Conservation (phyloP, 179 eudicot genomes). For the Beta macrorhiza region DNA sequence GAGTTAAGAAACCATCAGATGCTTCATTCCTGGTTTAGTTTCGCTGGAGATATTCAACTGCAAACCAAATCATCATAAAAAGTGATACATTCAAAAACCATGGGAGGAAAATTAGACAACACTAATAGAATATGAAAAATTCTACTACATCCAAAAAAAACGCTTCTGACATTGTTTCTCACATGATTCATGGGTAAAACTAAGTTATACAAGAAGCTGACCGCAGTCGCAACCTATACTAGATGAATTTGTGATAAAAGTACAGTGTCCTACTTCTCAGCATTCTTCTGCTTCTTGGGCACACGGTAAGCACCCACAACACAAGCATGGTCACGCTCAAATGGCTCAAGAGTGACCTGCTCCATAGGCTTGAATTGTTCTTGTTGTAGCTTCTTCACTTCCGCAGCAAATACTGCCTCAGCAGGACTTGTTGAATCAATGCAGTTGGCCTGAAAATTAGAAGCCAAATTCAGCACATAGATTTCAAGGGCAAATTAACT, state of each 20-base stretch:
- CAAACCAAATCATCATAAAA: neutral
- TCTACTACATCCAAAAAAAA: neutral
- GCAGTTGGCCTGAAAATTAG: slow-evolving; percentile 59
- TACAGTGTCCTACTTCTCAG: slow-evolving; percentile 17
- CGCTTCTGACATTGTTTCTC: neutral
- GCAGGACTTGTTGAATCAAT: slow-evolving; percentile 79
- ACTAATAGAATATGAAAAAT: neutral
- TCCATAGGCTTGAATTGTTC: slow-evolving; percentile 75
- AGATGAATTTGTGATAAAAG: neutral
- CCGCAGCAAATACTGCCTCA: slow-evolving; percentile 77
- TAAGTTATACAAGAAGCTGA: slow-evolving; percentile 8
- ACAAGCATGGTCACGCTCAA: slow-evolving; percentile 82
- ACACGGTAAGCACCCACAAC: slow-evolving; percentile 68
- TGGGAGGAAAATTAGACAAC: neutral
- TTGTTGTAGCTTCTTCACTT: slow-evolving; percentile 78
- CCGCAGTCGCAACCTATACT: slow-evolving; percentile 7
- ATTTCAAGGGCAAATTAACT: neutral
- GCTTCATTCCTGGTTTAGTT: neutral
- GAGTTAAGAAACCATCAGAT: neutral
- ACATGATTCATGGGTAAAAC: neutral
- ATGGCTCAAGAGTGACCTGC: slow-evolving; percentile 81
- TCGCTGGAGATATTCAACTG: no score
- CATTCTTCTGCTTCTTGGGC: slow-evolving; percentile 57
- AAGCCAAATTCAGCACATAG: neutral
- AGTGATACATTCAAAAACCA: neutral